Conservation (phyloP, 352 stramenopile genomes). For the Aphanomyces euteiches region DNA sequence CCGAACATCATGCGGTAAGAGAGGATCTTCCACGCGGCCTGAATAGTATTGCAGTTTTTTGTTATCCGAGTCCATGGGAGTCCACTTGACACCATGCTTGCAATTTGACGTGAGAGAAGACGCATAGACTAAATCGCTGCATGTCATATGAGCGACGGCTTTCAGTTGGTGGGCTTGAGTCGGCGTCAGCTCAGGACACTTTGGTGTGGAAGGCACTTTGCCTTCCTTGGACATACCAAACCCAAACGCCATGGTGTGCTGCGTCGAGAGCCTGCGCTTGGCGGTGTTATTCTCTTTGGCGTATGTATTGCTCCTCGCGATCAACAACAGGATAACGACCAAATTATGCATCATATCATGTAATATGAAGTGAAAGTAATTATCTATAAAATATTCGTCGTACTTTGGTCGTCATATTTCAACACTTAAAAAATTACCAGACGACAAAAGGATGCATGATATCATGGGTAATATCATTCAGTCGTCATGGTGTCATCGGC, state of each 20-base stretch:
- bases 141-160: conserved; percentile 16
- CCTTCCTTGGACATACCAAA: background rate
- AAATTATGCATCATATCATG: no score
- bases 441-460: no score
- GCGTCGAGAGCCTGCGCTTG: background rate
- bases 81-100: conserved; percentile 17
- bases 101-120: background rate
- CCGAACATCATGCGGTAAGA: background rate
- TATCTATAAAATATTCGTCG: no score
- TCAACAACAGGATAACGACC: no score
- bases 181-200: background rate
- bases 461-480: no score
- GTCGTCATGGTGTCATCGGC: no score
- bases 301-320: no score
- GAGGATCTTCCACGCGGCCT: background rate
- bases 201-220: conserved; percentile 10
- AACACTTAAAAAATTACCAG: no score
- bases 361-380: no score
- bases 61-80: conserved; percentile 3
- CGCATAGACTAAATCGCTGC: conserved; percentile 10
- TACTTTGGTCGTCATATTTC: no score
- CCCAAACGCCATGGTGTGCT: conserved; percentile 7
- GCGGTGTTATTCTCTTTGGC: background rate
- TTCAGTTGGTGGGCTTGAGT: conserved; percentile 19
- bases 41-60: conserved; percentile 1